phyloP scores from a whole-genome alignment of 2,329 filamentous ascomycete genomes.

The Penicillium sp. region DNA sequence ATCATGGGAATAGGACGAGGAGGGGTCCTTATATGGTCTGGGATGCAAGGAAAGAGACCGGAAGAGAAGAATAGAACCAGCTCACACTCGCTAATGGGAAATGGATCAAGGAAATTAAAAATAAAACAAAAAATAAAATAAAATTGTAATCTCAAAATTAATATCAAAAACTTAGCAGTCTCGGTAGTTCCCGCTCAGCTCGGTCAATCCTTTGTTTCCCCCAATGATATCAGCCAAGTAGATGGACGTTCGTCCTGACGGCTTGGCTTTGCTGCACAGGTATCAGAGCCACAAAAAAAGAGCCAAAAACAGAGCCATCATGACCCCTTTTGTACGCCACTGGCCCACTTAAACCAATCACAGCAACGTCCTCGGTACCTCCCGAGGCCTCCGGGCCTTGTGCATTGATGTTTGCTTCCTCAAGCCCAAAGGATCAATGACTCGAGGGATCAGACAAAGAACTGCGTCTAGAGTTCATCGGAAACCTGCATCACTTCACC shows the following conservation, averaged over 20 bases:
- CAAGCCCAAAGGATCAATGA: neutral
- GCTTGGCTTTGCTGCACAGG: slow-evolving; percentile 7
- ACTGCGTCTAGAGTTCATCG: neutral
- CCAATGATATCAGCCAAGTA: slow-evolving; percentile 6
- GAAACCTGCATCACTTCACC: neutral
- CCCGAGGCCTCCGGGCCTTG: slow-evolving; percentile 4
- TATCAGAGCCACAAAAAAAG: neutral
- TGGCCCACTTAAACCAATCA: slow-evolving; percentile 6
- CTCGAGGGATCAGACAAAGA: neutral
- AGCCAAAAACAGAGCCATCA: neutral
- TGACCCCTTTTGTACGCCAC: slow-evolving; percentile 4
- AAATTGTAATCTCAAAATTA: neutral
- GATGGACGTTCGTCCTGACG: slow-evolving; percentile 1
- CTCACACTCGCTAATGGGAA: neutral
- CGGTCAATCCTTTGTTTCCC: neutral
- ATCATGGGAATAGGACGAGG: neutral
- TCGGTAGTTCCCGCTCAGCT: slow-evolving; percentile 14
- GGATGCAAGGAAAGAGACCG: neutral
- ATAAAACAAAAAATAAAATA: neutral
- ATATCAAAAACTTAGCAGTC: neutral
- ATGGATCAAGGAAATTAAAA: neutral
- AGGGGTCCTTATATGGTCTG: slow-evolving; percentile 4
- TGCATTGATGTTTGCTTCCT: slow-evolving; percentile 2
- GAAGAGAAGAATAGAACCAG: neutral
- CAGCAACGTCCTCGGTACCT: slow-evolving; percentile 5